Conservation (phyloP, 148 eudicot species). For the Drosera capensis region DNA sequence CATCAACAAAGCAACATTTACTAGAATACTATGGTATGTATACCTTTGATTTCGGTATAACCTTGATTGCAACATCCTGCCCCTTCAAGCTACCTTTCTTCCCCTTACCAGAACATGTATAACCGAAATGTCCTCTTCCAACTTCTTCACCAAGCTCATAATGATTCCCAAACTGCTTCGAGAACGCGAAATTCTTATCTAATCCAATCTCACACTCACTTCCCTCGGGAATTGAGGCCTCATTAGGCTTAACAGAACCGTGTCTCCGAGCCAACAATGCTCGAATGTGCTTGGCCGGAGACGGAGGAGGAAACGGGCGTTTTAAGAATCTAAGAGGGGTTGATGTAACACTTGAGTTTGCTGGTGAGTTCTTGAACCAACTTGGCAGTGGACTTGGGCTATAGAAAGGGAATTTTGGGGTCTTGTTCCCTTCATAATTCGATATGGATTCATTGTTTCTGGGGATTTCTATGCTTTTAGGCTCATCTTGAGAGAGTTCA, state of each 20-base stretch:
- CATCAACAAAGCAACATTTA: too few relatives aligned
- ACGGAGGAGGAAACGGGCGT: conserved; percentile 85
- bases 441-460: conserved; percentile 11
- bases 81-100: conserved; percentile 77
- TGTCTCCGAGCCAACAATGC: conserved; percentile 78
- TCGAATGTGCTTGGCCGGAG: conserved; percentile 88
- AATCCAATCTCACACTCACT: conserved; percentile 64
- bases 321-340: conserved; percentile 73
- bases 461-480: too few relatives aligned
- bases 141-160: conserved; percentile 86
- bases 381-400: conserved; percentile 83
- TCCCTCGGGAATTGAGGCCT: conserved; percentile 82
- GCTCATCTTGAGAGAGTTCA: too few relatives aligned
- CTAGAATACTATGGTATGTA: neutral
- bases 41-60: conserved; percentile 92
- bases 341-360: conserved; percentile 59
- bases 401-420: conserved; percentile 72
- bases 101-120: conserved; percentile 68
- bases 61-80: conserved; percentile 85
- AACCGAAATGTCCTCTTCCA: conserved; percentile 94
- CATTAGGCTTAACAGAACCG: conserved; percentile 81
- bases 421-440: conserved; percentile 8
- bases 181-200: conserved; percentile 82
- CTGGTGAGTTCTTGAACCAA: conserved; percentile 73
- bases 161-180: conserved; percentile 41